Percentiles rank a stretch among this genome's conserved stretches.
Evolutionary conservation across 2,329 filamentous ascomycete species (phyloP).

Genomic region (Trichoderma simmonsii): DNA sequence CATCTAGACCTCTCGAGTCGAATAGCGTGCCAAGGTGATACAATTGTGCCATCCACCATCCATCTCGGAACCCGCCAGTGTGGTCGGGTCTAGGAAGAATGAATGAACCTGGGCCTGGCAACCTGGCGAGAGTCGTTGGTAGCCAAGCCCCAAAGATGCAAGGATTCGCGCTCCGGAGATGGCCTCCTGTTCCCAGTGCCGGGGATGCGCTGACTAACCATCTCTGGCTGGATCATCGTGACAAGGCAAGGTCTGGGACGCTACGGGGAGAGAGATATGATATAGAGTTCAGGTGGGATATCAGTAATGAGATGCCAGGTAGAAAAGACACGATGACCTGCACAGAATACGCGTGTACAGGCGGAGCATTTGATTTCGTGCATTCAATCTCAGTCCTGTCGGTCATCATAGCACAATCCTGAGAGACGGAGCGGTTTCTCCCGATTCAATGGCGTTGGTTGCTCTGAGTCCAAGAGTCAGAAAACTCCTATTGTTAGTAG

Average conservation of each 20-base stretch:
- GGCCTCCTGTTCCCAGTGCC: not conserved
- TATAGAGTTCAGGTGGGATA: not conserved
- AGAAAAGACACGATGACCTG: not conserved
- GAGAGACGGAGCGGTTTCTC: not conserved
- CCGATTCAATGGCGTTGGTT: not conserved
- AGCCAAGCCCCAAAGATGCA: not conserved
- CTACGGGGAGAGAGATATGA: not conserved
- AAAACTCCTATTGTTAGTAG: not conserved
- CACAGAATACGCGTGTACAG: not conserved
- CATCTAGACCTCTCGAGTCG: not conserved
- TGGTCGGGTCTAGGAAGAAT: not conserved
- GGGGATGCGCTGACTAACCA: not conserved
- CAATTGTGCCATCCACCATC: not conserved
- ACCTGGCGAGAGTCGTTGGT: not conserved
- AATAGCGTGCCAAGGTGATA: not conserved
- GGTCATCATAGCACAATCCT: not conserved
- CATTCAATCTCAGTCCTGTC: not conserved
- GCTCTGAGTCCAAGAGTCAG: not conserved
- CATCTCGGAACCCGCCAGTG: not conserved
- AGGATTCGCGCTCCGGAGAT: not conserved
- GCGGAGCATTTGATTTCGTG: constrained; percentile 1
- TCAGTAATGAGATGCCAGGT: not conserved
- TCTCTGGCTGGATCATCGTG: not conserved
- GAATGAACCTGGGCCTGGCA: not conserved
- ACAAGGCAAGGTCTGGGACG: not conserved